Percentiles rank a stretch among this genome's conserved stretches.
Evolutionary conservation across 208 protist species (phyloP).

Genomic region (Leishmania guyanensis): DNA sequence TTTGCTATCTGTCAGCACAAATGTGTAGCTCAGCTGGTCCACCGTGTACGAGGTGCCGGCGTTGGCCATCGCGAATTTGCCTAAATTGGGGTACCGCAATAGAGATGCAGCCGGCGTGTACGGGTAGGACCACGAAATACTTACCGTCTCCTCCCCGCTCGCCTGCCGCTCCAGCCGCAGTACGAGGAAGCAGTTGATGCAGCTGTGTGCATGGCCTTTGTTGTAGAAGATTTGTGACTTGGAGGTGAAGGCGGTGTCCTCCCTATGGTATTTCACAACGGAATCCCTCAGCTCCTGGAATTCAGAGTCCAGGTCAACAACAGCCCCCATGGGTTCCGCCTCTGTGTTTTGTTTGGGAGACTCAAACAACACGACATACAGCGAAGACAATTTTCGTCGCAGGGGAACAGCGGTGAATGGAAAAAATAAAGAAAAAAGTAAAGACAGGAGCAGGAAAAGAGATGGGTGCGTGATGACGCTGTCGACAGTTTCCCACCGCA

Average conservation of each 20-base stretch:
- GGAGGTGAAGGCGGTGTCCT: conserved; percentile 38
- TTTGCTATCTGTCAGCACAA: conserved; percentile 76
- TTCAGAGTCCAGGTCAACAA: conserved; percentile 18
- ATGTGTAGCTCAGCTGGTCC: conserved; percentile 68
- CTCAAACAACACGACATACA: not conserved
- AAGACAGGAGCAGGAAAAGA: not conserved
- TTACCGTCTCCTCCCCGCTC: conserved; percentile 19
- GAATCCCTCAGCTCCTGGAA: conserved; percentile 49
- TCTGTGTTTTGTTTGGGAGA: not conserved
- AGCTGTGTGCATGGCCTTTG: conserved; percentile 53
- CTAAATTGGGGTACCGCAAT: conserved; percentile 56
- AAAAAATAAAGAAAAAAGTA: not conserved
- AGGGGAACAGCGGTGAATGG: no score
- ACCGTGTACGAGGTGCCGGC: conserved; percentile 54
- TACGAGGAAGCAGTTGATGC: conserved; percentile 53
- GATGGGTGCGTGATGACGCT: not conserved
- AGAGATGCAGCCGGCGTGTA: conserved; percentile 32
- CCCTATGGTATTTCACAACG: conserved; percentile 41
- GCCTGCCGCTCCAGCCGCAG: conserved; percentile 36
- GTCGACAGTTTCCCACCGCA: not conserved
- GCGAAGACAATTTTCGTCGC: no score
- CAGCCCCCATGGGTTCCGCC: conserved; percentile 21
- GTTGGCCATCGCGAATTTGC: conserved; percentile 64
- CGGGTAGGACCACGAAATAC: conserved; percentile 67
- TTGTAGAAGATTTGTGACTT: conserved; percentile 62